These are phyloP conservation scores for Globisporangium mamillatum DNA, from an alignment of 352 stramenopile genomes.

Conservation along the genomic window DNA sequence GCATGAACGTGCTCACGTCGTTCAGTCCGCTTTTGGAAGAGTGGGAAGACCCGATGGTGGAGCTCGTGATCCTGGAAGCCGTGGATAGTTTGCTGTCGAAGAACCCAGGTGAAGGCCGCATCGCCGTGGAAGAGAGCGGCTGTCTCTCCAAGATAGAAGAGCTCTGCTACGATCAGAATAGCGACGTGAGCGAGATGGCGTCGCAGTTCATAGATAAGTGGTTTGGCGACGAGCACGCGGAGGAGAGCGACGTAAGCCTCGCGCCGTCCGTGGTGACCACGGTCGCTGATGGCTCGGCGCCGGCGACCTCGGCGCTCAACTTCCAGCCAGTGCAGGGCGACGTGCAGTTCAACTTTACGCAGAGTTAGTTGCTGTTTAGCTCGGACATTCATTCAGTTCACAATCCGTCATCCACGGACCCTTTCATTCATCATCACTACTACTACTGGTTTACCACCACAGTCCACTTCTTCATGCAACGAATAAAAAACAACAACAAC, in stretches of 20 bases:
- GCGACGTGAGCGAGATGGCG: slow-evolving; percentile 71
- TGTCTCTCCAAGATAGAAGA: slow-evolving; percentile 79
- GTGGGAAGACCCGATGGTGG: slow-evolving; percentile 82
- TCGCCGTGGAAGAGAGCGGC: slow-evolving; percentile 77
- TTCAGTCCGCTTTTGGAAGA: slow-evolving; percentile 77
- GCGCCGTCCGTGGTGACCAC: slow-evolving; percentile 45
- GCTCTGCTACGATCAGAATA: slow-evolving; percentile 79
- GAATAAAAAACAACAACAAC: background rate
- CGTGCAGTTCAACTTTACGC: slow-evolving; percentile 73
- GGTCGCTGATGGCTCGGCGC: slow-evolving; percentile 13
- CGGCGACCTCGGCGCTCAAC: slow-evolving; percentile 40
- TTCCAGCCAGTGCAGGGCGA: slow-evolving; percentile 71
- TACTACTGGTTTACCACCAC: background rate
- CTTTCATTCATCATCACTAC: background rate
- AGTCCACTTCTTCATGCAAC: background rate
- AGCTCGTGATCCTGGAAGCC: slow-evolving; percentile 82
- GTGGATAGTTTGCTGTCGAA: slow-evolving; percentile 74
- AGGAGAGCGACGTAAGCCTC: slow-evolving; percentile 43
- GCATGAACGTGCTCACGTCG: slow-evolving; percentile 69
- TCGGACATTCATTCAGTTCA: background rate
- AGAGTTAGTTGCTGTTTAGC: slow-evolving; percentile 12
- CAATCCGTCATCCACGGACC: background rate
- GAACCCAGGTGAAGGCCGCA: slow-evolving; percentile 49
- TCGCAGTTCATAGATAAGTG: slow-evolving; percentile 81
- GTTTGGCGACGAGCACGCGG: slow-evolving; percentile 53